Base-by-base conservation (phyloP, 192 early-diverging fungal species). In the Dispira parvispora region DNA sequence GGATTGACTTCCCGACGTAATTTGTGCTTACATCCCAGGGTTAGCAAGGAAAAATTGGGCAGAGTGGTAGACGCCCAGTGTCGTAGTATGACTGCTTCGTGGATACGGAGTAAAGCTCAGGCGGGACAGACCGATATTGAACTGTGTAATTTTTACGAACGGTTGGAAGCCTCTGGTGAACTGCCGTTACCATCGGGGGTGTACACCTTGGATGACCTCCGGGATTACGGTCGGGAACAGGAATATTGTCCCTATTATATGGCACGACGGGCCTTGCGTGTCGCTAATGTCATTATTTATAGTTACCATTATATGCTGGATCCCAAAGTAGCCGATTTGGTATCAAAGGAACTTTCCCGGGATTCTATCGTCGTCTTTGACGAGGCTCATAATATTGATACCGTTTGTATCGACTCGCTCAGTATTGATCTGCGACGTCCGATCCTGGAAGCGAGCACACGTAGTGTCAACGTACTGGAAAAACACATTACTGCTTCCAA, bases 301-400 rank as follows among this genome's bases (percentile, higher is more conserved):
- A 91, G 88, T 63, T 99, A 97, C 68, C 95, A 99, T 68, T 99
- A 99, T 67, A 80, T 99, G 75, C 75, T 99, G n/a, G 97, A 99
- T 71, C 97, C 97, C 21, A 99, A 99, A 74, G 94, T 99, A 2
- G 97, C 97, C 8, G 94, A 98, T 45, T 67, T 96, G 57, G 90
- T 99, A 38, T 97, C 94, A 6, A 91, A 88, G 71, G 95, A 98
- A 68, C 65, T 99, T 55, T 86, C 88, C 43, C 90, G 87, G 70
- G 90, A 98, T 53, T 84, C 86, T 44, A 98, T 99, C 55, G 87
- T 99, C n/a, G 88, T 99, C 0, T 99, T 99, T 76, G 97, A 99
- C 74, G 97, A 99, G 69, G 97, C 97, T 0, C 94, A 99, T 77
- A 98, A 99, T 68, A 98, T 99, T 63, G 96, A 99, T 79, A 98